Conservation (phyloP, 2,329 filamentous ascomycete species). For the Cladosporium cucumerinum region DNA sequence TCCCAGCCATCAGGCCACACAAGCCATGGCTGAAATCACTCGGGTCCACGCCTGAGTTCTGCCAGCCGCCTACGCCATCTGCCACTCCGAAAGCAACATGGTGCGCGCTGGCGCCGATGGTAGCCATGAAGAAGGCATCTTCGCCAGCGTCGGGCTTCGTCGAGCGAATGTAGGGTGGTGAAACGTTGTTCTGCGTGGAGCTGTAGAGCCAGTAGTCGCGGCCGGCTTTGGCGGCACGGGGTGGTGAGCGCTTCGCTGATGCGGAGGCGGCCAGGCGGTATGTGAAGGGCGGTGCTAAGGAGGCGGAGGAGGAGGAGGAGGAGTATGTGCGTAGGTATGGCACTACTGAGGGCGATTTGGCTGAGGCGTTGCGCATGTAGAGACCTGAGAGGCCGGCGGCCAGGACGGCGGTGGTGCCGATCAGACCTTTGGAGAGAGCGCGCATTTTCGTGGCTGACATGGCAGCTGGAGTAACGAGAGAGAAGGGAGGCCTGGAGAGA, state of each 20-base stretch:
- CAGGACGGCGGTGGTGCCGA: slow-evolving; percentile 17
- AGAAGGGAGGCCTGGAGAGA: background rate
- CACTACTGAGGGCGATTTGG: slow-evolving; percentile 7
- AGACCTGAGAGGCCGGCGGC: slow-evolving; percentile 16
- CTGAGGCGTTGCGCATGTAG: slow-evolving; percentile 11
- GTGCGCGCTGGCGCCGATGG: slow-evolving; percentile 64
- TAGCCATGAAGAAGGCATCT: slow-evolving; percentile 89
- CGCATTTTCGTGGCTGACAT: slow-evolving; percentile 13
- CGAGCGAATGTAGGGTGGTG: slow-evolving; percentile 46
- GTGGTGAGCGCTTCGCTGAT: slow-evolving; percentile 33
- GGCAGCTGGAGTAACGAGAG: background rate
- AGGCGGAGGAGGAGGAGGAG: background rate
- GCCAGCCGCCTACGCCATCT: slow-evolving; percentile 94
- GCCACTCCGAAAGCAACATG: slow-evolving; percentile 82
- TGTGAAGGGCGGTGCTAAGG: slow-evolving; percentile 28
- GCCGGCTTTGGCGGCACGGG: slow-evolving; percentile 50
- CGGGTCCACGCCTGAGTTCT: slow-evolving; percentile 86
- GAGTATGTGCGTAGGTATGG: slow-evolving; percentile 15
- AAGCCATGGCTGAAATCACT: slow-evolving; percentile 92
- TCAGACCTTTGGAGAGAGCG: slow-evolving; percentile 12
- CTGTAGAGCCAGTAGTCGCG: slow-evolving; percentile 38
- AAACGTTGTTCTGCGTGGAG: slow-evolving; percentile 35
- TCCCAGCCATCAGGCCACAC: slow-evolving; percentile 81
- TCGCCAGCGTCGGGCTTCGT: slow-evolving; percentile 73
- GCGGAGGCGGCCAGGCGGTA: slow-evolving; percentile 38